Percentiles rank a stretch among this genome's conserved stretches.
phyloP scores from a whole-genome alignment of 305 asterid species.

The Fraxinus angustifolia region DNA sequence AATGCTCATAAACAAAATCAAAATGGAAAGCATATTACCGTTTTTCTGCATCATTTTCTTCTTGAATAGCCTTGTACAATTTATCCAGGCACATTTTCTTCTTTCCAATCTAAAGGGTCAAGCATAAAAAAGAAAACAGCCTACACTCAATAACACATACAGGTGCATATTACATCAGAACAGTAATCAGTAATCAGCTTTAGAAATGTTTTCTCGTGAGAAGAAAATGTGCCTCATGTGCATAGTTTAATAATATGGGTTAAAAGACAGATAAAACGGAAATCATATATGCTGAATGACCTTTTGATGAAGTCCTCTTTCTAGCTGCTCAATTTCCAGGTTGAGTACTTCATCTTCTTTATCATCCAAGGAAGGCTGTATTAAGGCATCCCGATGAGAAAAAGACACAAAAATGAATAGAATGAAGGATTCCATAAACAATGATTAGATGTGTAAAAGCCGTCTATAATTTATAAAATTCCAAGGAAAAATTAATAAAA shows the following conservation, averaged over 20 bases:
- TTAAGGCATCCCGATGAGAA: not conserved
- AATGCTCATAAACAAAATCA: conserved; percentile 13
- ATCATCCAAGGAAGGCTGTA: conserved; percentile 81
- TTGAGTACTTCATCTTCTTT: conserved; percentile 67
- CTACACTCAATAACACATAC: conserved; percentile 7
- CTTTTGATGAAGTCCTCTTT: conserved; percentile 60
- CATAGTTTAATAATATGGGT: not conserved
- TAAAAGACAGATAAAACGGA: not conserved
- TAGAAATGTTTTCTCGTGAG: not conserved
- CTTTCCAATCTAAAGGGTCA: conserved; percentile 48
- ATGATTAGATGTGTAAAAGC: not conserved
- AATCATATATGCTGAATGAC: conserved; percentile 31
- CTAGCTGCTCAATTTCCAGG: conserved; percentile 66
- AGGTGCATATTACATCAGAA: conserved; percentile 8
- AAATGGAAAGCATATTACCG: conserved; percentile 40
- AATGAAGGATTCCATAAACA: not conserved
- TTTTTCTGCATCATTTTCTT: conserved; percentile 41
- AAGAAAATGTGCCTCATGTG: not conserved
- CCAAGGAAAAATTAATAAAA: not conserved
- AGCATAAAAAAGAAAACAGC: conserved; percentile 26
- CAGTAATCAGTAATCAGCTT: not conserved
- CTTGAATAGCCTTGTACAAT: conserved; percentile 52
- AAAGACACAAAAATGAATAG: not conserved
- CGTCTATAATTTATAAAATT: conserved; percentile 8
- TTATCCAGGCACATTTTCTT: conserved; percentile 60